Evolutionary conservation across 495 filamentous ascomycete genomes (phyloP).

Genomic region (Bryoglossum gracile): DNA sequence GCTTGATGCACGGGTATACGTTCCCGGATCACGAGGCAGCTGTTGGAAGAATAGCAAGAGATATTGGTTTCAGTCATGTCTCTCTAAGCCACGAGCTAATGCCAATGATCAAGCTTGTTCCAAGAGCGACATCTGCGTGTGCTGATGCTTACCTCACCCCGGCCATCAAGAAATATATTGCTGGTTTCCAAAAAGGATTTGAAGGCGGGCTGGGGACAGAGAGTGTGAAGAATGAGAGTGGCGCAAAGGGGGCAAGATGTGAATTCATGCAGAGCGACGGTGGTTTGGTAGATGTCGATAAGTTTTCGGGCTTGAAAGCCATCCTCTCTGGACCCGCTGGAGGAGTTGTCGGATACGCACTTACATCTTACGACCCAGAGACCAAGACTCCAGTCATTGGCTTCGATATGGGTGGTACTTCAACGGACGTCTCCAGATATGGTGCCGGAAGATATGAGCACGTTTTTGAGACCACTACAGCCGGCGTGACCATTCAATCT

Average conservation of each 20-base stretch:
- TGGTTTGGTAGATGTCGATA: slow-evolving; percentile 67
- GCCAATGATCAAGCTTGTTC: slow-evolving; percentile 91
- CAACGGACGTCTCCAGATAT: slow-evolving; percentile 89
- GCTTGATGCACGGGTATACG: slow-evolving; percentile 75
- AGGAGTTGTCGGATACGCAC: slow-evolving; percentile 87
- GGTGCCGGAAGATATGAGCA: slow-evolving; percentile 88
- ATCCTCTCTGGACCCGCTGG: slow-evolving; percentile 77
- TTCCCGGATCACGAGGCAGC: slow-evolving; percentile 68
- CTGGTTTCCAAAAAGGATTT: slow-evolving; percentile 75
- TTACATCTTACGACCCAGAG: slow-evolving; percentile 64
- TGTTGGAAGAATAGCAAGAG: slow-evolving; percentile 57
- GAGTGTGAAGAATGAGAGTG: slow-evolving; percentile 52
- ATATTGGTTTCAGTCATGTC: slow-evolving; percentile 72
- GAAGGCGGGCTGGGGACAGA: slow-evolving; percentile 59
- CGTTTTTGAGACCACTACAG: slow-evolving; percentile 95
- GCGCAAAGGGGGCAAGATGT: slow-evolving; percentile 54
- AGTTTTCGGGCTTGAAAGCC: slow-evolving; percentile 67
- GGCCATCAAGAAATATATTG: slow-evolving; percentile 91
- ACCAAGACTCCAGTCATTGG: slow-evolving; percentile 90
- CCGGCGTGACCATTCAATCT: slow-evolving; percentile 89
- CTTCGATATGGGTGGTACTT: slow-evolving; percentile 96
- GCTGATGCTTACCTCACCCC: slow-evolving; percentile 96
- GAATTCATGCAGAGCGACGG: slow-evolving; percentile 89
- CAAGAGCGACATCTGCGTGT: slow-evolving; percentile 84
- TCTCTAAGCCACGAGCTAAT: slow-evolving; percentile 69